A percentile compares a stretch with the other conserved stretches of the same genome.
These are phyloP conservation scores for Penicillium canescens DNA, from an alignment of 495 filamentous ascomycete genomes.

Conservation along the genomic window DNA sequence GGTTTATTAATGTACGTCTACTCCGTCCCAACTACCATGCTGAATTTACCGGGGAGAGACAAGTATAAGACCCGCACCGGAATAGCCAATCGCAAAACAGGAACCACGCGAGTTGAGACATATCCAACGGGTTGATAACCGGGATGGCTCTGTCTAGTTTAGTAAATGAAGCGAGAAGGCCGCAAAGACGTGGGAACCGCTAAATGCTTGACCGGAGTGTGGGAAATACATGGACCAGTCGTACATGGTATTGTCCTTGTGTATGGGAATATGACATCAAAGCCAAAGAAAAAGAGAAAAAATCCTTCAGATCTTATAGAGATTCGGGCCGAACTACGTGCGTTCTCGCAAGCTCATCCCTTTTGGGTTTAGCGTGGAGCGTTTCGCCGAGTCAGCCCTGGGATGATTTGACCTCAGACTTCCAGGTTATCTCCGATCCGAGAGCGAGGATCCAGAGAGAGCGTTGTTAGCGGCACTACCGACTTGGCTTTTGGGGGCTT, in stretches of 20 bases:
- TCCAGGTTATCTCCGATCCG: constrained; percentile 5
- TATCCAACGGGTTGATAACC: constrained; percentile 2
- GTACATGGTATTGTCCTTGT: background rate
- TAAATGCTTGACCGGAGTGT: background rate
- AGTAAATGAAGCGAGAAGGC: background rate
- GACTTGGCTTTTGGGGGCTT: background rate
- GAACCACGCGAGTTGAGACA: no score
- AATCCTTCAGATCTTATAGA: constrained; percentile 12
- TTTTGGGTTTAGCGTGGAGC: constrained; percentile 22
- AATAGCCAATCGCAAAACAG: constrained; percentile 7
- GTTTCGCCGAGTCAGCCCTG: constrained; percentile 4
- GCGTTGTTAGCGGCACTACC: no score
- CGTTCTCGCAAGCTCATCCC: constrained; percentile 30
- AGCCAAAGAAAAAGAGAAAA: background rate
- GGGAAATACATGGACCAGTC: background rate
- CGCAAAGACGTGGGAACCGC: background rate
- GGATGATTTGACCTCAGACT: background rate
- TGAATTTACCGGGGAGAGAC: background rate
- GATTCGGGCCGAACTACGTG: constrained; percentile 18
- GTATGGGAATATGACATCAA: constrained; percentile 11
- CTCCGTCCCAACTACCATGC: background rate
- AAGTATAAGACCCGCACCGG: constrained; percentile 7
- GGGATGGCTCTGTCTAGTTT: constrained; percentile 1
- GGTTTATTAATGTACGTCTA: background rate
- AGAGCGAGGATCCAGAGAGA: no score